These are phyloP conservation scores for Leishmania amazonensis DNA, from an alignment of 208 protist genomes.

Conservation along the genomic window DNA sequence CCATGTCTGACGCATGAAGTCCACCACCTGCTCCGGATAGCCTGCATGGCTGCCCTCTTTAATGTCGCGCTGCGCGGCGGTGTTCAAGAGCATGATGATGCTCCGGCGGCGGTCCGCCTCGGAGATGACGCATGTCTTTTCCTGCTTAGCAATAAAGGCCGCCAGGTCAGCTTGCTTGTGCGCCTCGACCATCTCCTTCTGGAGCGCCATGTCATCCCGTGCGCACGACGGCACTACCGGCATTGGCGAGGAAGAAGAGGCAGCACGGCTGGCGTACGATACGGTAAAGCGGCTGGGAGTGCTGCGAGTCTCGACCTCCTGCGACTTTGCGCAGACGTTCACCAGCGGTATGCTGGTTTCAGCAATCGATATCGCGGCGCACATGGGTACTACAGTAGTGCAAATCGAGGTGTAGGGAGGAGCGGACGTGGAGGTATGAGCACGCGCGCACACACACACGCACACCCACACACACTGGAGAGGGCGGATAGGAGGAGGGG, in stretches of 20 bases:
- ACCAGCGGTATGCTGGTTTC: constrained; percentile 10
- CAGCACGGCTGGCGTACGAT: constrained; percentile 38
- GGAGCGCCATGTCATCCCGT: constrained; percentile 41
- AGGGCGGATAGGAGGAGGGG: not conserved
- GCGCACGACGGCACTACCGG: not conserved
- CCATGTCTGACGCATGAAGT: constrained; percentile 69
- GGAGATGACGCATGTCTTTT: constrained; percentile 27
- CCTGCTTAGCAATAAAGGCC: constrained; percentile 44
- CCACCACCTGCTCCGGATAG: constrained; percentile 40
- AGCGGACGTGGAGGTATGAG: not conserved
- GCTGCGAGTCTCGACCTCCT: not conserved
- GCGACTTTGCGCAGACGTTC: constrained; percentile 7
- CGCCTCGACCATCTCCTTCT: constrained; percentile 30
- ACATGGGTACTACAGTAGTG: constrained; percentile 5
- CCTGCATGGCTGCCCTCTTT: constrained; percentile 5
- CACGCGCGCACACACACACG: not conserved
- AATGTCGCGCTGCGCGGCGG: constrained; percentile 53
- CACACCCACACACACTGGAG: not conserved
- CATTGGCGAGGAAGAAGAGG: constrained; percentile 1
- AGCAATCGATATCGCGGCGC: not conserved
- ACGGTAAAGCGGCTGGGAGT: constrained; percentile 51
- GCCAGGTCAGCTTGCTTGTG: constrained; percentile 38
- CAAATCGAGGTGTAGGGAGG: not conserved
- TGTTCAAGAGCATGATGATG: constrained; percentile 49
- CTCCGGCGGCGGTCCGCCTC: constrained; percentile 36